Conservation (phyloP, 2,329 filamentous ascomycete genomes). For the Exophiala oligosperma region DNA sequence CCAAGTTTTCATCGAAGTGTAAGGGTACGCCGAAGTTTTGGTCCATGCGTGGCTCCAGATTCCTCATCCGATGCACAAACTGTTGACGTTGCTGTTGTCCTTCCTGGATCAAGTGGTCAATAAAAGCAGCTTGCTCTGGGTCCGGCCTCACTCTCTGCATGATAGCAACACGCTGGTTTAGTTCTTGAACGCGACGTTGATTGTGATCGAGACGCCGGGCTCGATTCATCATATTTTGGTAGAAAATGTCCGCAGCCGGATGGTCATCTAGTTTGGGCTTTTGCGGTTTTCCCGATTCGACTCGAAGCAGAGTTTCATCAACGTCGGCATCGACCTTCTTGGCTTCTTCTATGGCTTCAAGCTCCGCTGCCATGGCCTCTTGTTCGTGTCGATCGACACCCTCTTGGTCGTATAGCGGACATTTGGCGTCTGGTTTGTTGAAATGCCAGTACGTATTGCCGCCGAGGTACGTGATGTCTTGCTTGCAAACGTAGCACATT, state of each 20-base stretch:
- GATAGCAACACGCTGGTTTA: constrained; percentile 1
- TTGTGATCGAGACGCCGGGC: constrained; percentile 6
- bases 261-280: constrained; percentile 6
- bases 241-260: constrained; percentile 8
- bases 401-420: constrained; percentile 66
- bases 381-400: constrained; percentile 31
- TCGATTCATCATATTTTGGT: constrained; percentile 9
- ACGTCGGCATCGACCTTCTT: constrained; percentile 31
- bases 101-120: too few species aligned
- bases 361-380: constrained; percentile 35
- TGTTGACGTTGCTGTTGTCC: neutral
- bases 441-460: constrained; percentile 73
- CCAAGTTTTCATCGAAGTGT: too few species aligned
- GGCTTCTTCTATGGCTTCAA: constrained; percentile 32
- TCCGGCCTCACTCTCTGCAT: constrained; percentile 7
- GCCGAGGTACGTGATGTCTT: constrained; percentile 48
- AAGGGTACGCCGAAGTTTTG: too few species aligned
- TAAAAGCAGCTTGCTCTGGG: constrained; percentile 2
- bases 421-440: constrained; percentile 61
- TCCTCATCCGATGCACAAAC: neutral
- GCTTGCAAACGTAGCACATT: constrained; percentile 64
- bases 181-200: constrained; percentile 1
- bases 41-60: too few species aligned
- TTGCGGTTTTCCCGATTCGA: constrained; percentile 18
- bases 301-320: constrained; percentile 24